Evolutionary conservation across 164 flowering plant species (phyloP).

Genomic region (Vitis amurensis): DNA sequence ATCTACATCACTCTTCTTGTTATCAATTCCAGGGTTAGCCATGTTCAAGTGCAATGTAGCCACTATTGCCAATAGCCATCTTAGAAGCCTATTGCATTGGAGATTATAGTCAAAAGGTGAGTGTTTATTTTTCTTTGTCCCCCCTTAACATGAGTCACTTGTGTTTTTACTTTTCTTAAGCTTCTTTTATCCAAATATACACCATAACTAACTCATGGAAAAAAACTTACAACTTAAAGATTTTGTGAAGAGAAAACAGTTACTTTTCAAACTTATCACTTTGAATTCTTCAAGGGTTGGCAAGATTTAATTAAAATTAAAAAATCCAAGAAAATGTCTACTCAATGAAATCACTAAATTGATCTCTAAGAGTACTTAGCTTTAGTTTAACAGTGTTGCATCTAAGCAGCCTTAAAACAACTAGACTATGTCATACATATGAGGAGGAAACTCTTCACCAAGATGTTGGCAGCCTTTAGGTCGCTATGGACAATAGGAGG

Average conservation of each 20-base stretch:
- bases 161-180: too few species aligned
- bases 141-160: too few species aligned
- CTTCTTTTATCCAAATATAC: too few species aligned
- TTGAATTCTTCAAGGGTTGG: too few species aligned
- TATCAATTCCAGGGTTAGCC: constrained; percentile 45
- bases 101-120: background rate
- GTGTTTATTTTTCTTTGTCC: background rate
- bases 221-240: too few species aligned
- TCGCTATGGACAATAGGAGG: constrained; percentile 58
- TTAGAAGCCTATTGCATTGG: constrained; percentile 65
- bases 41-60: constrained; percentile 75
- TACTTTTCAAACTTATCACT: too few species aligned
- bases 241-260: too few species aligned
- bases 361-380: constrained; percentile 26
- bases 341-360: background rate
- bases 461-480: constrained; percentile 73
- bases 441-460: constrained; percentile 74
- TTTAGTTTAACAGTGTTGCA: constrained; percentile 68
- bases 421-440: constrained; percentile 64
- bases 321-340: too few species aligned
- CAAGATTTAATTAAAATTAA: too few species aligned
- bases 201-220: too few species aligned
- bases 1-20: constrained; percentile 61
- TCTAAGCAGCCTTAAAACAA: constrained; percentile 66
- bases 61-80: constrained; percentile 58